Evolutionary conservation across 2,329 filamentous ascomycete genomes (phyloP).

Genomic region (Pseudogymnoascus destructans): DNA sequence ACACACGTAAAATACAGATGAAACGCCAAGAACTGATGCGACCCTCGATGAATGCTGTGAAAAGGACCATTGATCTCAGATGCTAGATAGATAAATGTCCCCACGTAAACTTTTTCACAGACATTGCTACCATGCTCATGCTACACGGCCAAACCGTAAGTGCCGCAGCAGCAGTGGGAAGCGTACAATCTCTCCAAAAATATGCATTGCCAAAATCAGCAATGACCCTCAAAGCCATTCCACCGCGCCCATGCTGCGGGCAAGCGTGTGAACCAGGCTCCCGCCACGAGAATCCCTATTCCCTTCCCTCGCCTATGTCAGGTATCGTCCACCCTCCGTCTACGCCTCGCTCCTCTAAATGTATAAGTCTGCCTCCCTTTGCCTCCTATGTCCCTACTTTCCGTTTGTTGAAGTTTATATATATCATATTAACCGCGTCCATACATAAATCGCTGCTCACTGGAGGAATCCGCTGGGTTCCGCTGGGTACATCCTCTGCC

Average conservation of each 20-base stretch:
- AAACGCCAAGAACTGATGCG: neutral
- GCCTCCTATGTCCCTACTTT: slow-evolving; percentile 1
- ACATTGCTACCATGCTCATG: neutral
- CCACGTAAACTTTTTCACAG: slow-evolving; percentile 1
- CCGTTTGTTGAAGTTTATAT: slow-evolving; percentile 2
- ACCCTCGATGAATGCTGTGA: neutral
- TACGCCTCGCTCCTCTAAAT: slow-evolving; percentile 6
- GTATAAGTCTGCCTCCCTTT: neutral
- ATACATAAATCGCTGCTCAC: slow-evolving; percentile 12
- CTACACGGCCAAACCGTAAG: neutral
- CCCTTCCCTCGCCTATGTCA: neutral
- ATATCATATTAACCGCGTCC: slow-evolving; percentile 2
- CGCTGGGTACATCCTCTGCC: slow-evolving; percentile 24
- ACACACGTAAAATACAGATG: neutral
- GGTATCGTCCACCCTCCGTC: neutral
- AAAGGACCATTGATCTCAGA: slow-evolving; percentile 2
- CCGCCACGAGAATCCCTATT: neutral
- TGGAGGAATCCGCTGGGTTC: slow-evolving; percentile 17
- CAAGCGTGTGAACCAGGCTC: neutral
- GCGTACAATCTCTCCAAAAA: neutral
- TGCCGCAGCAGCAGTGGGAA: neutral
- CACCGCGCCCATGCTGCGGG: neutral
- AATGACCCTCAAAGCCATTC: neutral
- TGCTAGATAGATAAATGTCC: neutral
- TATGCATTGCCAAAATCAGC: slow-evolving; percentile 3